Percentiles rank a stretch among this genome's conserved stretches.
Conservation (phyloP, 768 basidiomycete species). For the Leccinum pellstonianum region DNA sequence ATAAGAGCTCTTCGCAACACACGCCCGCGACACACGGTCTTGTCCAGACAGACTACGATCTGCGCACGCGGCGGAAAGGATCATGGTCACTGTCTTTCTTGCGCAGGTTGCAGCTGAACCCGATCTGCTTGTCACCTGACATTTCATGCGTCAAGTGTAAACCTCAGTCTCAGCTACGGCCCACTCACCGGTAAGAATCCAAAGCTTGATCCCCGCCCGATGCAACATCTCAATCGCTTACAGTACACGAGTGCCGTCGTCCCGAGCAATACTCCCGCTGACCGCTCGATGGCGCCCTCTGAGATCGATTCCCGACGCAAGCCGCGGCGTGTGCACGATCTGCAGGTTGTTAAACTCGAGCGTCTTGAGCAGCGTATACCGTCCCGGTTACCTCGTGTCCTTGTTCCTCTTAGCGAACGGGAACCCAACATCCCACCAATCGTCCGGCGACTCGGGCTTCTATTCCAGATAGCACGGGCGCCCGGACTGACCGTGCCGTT, state of each 20-base stretch:
- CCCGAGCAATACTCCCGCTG: constrained; percentile 82
- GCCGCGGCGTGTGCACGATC: constrained; percentile 83
- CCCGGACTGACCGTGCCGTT: constrained; percentile 60
- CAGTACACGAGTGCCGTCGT: constrained; percentile 94
- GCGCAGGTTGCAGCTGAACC: too few relatives aligned
- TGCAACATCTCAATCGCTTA: constrained; percentile 93
- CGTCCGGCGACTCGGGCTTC: constrained; percentile 96
- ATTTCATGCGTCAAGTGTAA: too few relatives aligned
- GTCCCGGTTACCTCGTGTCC: constrained; percentile 78
- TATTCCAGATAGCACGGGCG: constrained; percentile 72
- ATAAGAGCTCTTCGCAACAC: too few relatives aligned
- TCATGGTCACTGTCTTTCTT: too few relatives aligned
- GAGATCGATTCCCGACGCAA: constrained; percentile 73
- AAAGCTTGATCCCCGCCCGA: constrained; percentile 93
- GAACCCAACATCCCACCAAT: constrained; percentile 77
- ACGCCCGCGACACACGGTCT: too few relatives aligned
- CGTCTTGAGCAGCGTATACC: constrained; percentile 72
- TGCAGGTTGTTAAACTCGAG: constrained; percentile 93
- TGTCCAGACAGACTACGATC: too few relatives aligned
- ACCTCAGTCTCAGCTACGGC: too few relatives aligned
- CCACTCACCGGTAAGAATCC: constrained; percentile 61
- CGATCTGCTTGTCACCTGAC: too few relatives aligned
- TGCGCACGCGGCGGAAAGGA: too few relatives aligned
- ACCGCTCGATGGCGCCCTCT: constrained; percentile 78
- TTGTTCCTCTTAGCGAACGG: constrained; percentile 78